A percentile compares a stretch with the other conserved stretches of the same genome.
Conservation (phyloP, 192 early-diverging fungal species). For the Backusella mclennaniae region DNA sequence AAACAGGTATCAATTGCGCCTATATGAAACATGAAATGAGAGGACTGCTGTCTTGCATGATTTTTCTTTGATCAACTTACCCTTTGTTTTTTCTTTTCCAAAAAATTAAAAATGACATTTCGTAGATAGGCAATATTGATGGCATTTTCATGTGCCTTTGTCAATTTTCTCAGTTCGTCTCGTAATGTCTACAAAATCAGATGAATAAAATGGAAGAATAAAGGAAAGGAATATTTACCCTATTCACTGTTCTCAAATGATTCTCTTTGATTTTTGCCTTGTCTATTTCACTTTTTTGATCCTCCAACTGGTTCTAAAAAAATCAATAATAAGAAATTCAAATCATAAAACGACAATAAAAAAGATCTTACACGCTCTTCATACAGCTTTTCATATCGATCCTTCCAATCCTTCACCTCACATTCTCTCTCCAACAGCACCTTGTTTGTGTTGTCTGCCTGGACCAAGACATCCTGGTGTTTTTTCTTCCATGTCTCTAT, state of each 20-base stretch:
- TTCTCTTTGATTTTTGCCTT: background rate
- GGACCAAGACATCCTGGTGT: background rate
- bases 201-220: background rate
- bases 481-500: background rate
- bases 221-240: background rate
- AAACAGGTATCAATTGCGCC: conserved; percentile 4
- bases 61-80: background rate
- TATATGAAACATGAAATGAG: background rate
- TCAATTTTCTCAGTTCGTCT: conserved; percentile 7
- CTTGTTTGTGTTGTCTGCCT: background rate
- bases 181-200: conserved; percentile 9
- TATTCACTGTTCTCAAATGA: conserved; percentile 7
- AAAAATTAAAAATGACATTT: conserved; percentile 12
- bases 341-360: background rate
- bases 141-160: background rate
- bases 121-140: conserved; percentile 13
- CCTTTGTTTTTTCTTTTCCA: conserved; percentile 12
- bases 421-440: background rate
- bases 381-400: background rate
- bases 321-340: background rate
- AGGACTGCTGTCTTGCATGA: background rate
- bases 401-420: background rate
- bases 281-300: conserved; percentile 4
- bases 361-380: background rate
- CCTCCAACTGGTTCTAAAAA: conserved; percentile 5